A percentile compares a stretch with the other conserved stretches of the same genome.
Conservation (phyloP, 73 alveolate species). For the Paraurostyla sp. region DNA sequence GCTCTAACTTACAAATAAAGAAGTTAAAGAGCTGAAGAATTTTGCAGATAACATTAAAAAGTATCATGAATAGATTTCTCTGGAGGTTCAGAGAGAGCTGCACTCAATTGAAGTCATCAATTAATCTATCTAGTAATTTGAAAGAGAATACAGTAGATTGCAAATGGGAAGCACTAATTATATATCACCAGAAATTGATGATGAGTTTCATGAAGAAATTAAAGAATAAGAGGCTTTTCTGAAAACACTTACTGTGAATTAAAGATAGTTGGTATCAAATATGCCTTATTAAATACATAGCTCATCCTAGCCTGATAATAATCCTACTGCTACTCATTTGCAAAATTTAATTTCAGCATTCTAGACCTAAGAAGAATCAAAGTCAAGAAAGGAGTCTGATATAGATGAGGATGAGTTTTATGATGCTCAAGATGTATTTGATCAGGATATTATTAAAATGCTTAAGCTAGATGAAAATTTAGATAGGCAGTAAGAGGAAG, state of each 20-base stretch:
- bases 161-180: not conserved
- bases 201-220: not conserved
- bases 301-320: too few relatives aligned
- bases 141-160: slow-evolving; percentile 5
- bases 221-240: not conserved
- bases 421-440: slow-evolving; percentile 67
- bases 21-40: slow-evolving; percentile 4
- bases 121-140: not conserved
- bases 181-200: not conserved
- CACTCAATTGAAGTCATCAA: not conserved
- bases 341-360: too few relatives aligned
- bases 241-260: not conserved
- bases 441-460: slow-evolving; percentile 39
- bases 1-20: slow-evolving; percentile 32
- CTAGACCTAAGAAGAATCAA: not conserved
- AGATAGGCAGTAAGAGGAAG: not conserved
- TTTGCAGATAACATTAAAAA: slow-evolving; percentile 9
- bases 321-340: too few relatives aligned
- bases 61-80: slow-evolving; percentile 36
- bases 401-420: slow-evolving; percentile 61
- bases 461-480: slow-evolving; percentile 47
- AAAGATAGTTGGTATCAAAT: not conserved
- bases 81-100: slow-evolving; percentile 41
- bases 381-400: not conserved
- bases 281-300: too few relatives aligned